Evolutionary conservation across 768 basidiomycete species (phyloP).

Genomic region (Cyclocybe cylindracea): DNA sequence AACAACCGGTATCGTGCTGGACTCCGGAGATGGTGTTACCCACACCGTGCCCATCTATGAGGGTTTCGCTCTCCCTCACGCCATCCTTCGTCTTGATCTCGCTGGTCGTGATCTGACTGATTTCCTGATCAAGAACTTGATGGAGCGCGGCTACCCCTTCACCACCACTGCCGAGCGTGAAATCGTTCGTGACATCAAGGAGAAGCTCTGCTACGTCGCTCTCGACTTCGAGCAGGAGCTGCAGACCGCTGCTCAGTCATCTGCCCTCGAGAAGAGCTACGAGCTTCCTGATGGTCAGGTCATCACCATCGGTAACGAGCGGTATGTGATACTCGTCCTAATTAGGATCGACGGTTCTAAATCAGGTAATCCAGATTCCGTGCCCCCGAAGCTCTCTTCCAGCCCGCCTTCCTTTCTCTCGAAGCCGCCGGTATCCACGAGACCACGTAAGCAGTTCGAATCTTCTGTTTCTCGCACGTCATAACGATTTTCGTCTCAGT

Average conservation of each 20-base stretch:
- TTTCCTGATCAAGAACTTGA: conserved; percentile 79
- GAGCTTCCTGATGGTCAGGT: conserved; percentile 93
- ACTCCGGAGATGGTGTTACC: conserved; percentile 95
- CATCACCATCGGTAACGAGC: conserved; percentile 93
- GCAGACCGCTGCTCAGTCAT: conserved; percentile 87
- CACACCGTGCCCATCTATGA: conserved; percentile 98
- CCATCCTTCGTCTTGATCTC: conserved; percentile 89
- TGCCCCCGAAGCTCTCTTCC: conserved; percentile 93
- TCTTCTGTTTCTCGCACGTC: conserved; percentile 3
- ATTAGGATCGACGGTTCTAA: conserved; percentile 43
- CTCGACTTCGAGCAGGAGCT: conserved; percentile 94
- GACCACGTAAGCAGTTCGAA: conserved; percentile 58
- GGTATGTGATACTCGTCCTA: conserved; percentile 60
- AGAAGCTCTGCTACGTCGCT: conserved; percentile 95
- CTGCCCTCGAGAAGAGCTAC: conserved; percentile 90
- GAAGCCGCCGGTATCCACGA: conserved; percentile 93
- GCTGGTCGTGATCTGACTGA: conserved; percentile 93
- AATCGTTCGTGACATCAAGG: conserved; percentile 97
- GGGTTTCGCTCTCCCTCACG: conserved; percentile 89
- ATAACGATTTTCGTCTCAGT: conserved; percentile 28
- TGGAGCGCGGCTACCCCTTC: conserved; percentile 92
- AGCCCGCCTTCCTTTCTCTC: conserved; percentile 86
- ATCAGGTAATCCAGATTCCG: conserved; percentile 74
- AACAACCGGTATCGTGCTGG: conserved; percentile 92
- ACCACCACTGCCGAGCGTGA: conserved; percentile 92